A percentile compares a stretch with the other conserved stretches of the same genome.
phyloP scores from a whole-genome alignment of 106 monocot species.

The Phalaenopsis equestris region DNA sequence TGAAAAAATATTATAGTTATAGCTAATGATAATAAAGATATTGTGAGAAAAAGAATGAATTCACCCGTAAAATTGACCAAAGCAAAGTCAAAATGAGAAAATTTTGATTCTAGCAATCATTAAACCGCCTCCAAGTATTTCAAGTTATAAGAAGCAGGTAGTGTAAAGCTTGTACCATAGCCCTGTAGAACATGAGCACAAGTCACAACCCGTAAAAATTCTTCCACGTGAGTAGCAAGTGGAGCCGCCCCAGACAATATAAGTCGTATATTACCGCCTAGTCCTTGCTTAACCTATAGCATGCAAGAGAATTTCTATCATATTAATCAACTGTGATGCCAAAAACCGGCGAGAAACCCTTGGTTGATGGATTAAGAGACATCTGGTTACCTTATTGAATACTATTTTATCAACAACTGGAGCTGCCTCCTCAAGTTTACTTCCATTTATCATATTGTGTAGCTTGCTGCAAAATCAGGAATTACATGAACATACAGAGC shows the following conservation, averaged over 20 bases:
- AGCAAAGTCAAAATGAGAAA: background rate
- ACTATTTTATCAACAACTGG: constrained; percentile 67
- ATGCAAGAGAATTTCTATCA: background rate
- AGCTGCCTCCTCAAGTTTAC: constrained; percentile 70
- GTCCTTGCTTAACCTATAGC: constrained; percentile 67
- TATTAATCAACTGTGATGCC: background rate
- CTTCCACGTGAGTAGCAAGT: constrained; percentile 75
- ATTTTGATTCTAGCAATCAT: background rate
- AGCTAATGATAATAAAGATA: background rate
- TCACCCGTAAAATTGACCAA: background rate
- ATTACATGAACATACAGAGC: background rate
- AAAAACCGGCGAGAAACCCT: background rate
- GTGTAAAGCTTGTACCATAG: constrained; percentile 48
- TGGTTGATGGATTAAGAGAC: background rate
- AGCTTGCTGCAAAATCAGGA: constrained; percentile 49
- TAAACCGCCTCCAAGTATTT: background rate
- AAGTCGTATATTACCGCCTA: constrained; percentile 79
- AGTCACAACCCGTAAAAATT: constrained; percentile 48
- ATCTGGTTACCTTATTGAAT: constrained; percentile 57
- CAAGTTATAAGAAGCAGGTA: background rate
- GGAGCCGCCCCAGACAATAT: constrained; percentile 95
- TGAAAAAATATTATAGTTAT: background rate
- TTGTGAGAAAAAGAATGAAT: background rate
- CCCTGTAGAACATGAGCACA: constrained; percentile 83
- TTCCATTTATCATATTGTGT: constrained; percentile 57